Conservation (phyloP, 1,284 basidiomycete genomes). For the Athelia psychrophila region DNA sequence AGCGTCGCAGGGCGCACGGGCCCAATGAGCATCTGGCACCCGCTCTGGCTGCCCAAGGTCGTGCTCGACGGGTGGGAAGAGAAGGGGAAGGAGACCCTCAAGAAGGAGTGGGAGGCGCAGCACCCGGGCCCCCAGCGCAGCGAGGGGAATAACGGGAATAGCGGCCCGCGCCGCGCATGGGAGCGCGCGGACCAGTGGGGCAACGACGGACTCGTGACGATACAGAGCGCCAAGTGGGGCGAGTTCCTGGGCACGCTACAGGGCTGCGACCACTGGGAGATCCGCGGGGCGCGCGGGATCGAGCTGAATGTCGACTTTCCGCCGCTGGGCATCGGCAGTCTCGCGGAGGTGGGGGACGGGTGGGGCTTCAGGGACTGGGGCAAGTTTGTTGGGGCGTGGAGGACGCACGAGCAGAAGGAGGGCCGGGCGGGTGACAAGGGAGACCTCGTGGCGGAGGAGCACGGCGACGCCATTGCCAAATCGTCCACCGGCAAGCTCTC, state of each 20-base stretch:
- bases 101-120: slow-evolving; percentile 21
- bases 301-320: slow-evolving; percentile 62
- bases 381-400: slow-evolving; percentile 57
- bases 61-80: slow-evolving; percentile 83
- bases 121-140: slow-evolving; percentile 7
- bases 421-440: slow-evolving; percentile 13
- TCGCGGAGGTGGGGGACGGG: slow-evolving; percentile 34
- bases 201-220: slow-evolving; percentile 92
- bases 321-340: slow-evolving; percentile 26
- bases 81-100: slow-evolving; percentile 39
- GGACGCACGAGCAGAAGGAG: slow-evolving; percentile 43
- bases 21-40: slow-evolving; percentile 84
- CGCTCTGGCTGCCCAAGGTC: slow-evolving; percentile 95
- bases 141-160: slow-evolving; percentile 6
- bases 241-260: slow-evolving; percentile 91
- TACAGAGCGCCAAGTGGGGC: slow-evolving; percentile 90
- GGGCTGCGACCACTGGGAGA: slow-evolving; percentile 95
- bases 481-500: slow-evolving; percentile 69
- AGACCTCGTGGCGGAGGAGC: slow-evolving; percentile 17
- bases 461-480: slow-evolving; percentile 54
- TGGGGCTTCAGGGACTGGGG: slow-evolving; percentile 65
- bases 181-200: slow-evolving; percentile 67
- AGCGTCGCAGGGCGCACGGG: slow-evolving; percentile 81
- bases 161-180: slow-evolving; percentile 32
- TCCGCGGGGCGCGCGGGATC: slow-evolving; percentile 78